phyloP scores from a whole-genome alignment of 345 rosid species.

The Pistacia integerrima region DNA sequence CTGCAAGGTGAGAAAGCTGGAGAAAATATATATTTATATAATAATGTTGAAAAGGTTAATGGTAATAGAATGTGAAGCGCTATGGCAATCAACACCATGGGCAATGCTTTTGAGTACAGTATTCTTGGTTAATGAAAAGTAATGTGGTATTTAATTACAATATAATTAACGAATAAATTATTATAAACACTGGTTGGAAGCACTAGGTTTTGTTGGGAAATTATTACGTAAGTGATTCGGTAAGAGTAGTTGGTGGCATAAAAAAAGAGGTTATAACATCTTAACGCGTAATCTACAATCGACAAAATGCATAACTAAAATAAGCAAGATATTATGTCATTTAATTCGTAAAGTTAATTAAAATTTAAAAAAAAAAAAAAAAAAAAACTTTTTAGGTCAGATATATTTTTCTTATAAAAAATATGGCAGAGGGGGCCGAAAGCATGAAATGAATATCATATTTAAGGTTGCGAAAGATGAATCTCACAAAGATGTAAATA shows the following conservation, averaged over 20 bases:
- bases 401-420: too few relatives aligned
- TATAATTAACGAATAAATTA: too few relatives aligned
- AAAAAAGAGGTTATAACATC: neutral
- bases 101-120: neutral
- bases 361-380: too few relatives aligned
- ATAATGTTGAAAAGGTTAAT: too few relatives aligned
- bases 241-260: neutral
- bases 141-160: neutral
- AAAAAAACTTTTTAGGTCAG: too few relatives aligned
- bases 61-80: too few relatives aligned
- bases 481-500: neutral
- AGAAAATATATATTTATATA: too few relatives aligned
- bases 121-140: neutral
- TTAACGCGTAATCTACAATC: neutral
- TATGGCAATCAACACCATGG: too few relatives aligned
- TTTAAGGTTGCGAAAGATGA: neutral
- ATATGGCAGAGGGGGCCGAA: neutral
- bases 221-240: neutral
- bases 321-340: neutral
- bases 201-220: constrained; percentile 11
- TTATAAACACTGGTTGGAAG: neutral
- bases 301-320: neutral
- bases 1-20: too few relatives aligned
- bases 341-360: too few relatives aligned
- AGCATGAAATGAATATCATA: neutral